Conservation (phyloP, 192 early-diverging fungal species). For the Gonapodya sp. region DNA sequence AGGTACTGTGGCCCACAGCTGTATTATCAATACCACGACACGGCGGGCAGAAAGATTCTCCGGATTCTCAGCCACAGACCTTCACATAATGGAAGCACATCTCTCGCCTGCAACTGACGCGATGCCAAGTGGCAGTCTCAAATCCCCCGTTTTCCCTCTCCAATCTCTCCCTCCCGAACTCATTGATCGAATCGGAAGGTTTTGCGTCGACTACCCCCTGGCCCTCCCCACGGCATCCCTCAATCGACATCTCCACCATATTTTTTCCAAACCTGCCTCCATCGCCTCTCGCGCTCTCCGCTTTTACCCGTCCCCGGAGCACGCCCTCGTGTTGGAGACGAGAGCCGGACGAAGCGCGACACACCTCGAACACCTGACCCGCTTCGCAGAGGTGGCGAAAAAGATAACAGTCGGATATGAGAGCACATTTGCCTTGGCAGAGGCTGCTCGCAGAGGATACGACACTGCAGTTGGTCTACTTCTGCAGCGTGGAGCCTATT, state of each 20-base stretch:
- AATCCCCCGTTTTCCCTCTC: neutral
- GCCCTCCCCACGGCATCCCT: slow-evolving; percentile 1
- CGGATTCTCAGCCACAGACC: too few relatives aligned
- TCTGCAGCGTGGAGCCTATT: neutral
- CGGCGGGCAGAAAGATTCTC: too few relatives aligned
- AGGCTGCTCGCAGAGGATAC: neutral
- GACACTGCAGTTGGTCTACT: neutral
- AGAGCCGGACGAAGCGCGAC: neutral
- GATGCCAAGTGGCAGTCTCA: neutral
- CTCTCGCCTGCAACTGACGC: neutral
- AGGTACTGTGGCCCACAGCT: too few relatives aligned
- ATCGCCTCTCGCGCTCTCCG: slow-evolving; percentile 3
- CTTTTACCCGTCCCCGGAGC: neutral
- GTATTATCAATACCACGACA: too few relatives aligned
- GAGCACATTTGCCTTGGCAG: neutral
- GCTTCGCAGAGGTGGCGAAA: neutral
- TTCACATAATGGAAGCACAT: neutral
- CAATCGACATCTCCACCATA: neutral
- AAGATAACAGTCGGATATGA: neutral
- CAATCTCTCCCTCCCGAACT: neutral
- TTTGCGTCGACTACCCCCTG: neutral
- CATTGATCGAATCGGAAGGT: neutral
- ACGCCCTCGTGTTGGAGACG: neutral
- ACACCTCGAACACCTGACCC: neutral
- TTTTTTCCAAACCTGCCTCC: slow-evolving; percentile 1